Conservation (phyloP, 345 rosid genomes). For the Eucalyptus tenuipes region DNA sequence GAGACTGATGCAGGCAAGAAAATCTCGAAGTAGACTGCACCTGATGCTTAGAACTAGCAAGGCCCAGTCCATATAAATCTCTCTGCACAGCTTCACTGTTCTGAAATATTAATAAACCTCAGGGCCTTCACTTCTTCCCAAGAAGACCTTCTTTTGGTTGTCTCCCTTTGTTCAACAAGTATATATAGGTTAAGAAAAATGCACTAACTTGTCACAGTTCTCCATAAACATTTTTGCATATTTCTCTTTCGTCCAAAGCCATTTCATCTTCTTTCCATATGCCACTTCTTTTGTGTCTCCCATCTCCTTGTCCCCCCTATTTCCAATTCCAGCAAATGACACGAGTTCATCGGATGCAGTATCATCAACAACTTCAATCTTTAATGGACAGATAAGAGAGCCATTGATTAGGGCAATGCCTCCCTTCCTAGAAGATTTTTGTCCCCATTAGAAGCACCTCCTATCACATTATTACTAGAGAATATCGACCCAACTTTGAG, state of each 20-base stretch:
- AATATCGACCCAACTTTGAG: slow-evolving; percentile 16
- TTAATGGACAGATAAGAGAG: slow-evolving; percentile 25
- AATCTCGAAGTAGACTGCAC: slow-evolving; percentile 8
- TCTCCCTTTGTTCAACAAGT: neutral
- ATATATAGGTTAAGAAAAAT: neutral
- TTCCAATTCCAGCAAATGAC: slow-evolving; percentile 9
- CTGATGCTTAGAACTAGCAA: slow-evolving; percentile 27
- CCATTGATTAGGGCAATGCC: slow-evolving; percentile 9
- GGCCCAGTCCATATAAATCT: slow-evolving; percentile 35
- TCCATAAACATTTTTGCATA: neutral
- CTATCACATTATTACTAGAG: slow-evolving; percentile 1
- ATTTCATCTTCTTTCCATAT: slow-evolving; percentile 26
- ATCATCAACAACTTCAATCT: slow-evolving; percentile 60
- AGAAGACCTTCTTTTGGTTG: slow-evolving; percentile 25
- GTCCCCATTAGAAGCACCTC: neutral
- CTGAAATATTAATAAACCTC: slow-evolving; percentile 40
- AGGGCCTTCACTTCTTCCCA: slow-evolving; percentile 54
- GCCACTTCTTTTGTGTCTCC: slow-evolving; percentile 10
- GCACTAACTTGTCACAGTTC: neutral
- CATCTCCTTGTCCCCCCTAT: slow-evolving; percentile 10
- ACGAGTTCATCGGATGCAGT: slow-evolving; percentile 46
- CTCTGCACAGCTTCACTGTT: slow-evolving; percentile 50
- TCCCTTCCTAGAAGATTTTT: neutral
- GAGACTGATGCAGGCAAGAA: neutral
- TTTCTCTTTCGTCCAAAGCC: slow-evolving; percentile 23